These are phyloP conservation scores for Apiospora aurea DNA, from an alignment of 2,329 filamentous ascomycete species.

Conservation along the genomic window DNA sequence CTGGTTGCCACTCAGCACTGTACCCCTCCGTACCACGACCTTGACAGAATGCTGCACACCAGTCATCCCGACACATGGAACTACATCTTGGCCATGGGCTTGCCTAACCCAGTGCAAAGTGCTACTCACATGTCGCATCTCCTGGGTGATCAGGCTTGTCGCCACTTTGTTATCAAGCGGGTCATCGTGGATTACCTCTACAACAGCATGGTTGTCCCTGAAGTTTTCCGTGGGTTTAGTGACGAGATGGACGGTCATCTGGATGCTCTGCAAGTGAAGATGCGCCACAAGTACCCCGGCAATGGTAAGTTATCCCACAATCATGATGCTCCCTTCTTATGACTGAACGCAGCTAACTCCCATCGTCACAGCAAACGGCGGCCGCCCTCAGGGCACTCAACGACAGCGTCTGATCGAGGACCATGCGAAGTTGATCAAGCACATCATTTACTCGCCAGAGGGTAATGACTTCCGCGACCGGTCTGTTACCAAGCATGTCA, in stretches of 20 bases:
- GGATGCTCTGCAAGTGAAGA: constrained; percentile 36
- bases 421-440: constrained; percentile 38
- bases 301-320: constrained; percentile 26
- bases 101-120: constrained; percentile 33
- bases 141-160: constrained; percentile 30
- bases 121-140: constrained; percentile 37
- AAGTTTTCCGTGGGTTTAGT: constrained; percentile 40
- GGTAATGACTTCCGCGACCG: constrained; percentile 33
- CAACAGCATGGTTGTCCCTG: constrained; percentile 39
- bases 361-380: constrained; percentile 20
- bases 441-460: constrained; percentile 30
- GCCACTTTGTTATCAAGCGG: constrained; percentile 40
- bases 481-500: constrained; percentile 34
- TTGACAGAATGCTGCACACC: constrained; percentile 28
- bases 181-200: constrained; percentile 40
- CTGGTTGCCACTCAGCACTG: constrained; percentile 38
- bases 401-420: constrained; percentile 40
- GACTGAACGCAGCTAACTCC: constrained; percentile 26
- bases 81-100: constrained; percentile 37
- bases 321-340: background rate
- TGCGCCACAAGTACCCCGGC: constrained; percentile 27
- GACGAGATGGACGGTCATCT: constrained; percentile 38
- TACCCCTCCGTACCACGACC: constrained; percentile 30
- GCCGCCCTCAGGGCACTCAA: constrained; percentile 24
- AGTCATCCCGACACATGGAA: constrained; percentile 38